Conservation (phyloP, 2,329 filamentous ascomycete species). For the Simplicillium sp. region DNA sequence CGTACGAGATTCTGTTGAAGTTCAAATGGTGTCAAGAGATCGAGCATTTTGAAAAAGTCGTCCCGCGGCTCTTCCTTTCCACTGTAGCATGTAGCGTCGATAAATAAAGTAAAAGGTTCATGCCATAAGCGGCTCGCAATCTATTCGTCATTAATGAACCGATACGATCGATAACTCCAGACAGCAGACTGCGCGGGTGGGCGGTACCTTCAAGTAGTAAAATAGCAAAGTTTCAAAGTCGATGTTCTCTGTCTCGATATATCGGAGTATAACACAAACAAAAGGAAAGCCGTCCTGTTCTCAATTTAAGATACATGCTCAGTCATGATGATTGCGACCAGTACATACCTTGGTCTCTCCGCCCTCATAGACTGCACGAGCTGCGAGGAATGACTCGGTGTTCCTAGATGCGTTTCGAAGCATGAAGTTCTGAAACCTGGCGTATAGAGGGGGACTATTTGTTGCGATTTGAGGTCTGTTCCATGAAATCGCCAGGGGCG, state of each 20-base stretch:
- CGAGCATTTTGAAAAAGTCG: conserved; percentile 53
- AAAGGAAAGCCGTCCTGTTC: conserved; percentile 57
- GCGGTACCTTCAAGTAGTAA: conserved; percentile 53
- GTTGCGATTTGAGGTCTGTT: conserved; percentile 56
- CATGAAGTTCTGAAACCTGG: conserved; percentile 65
- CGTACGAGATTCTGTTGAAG: conserved; percentile 48
- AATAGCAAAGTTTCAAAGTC: conserved; percentile 59
- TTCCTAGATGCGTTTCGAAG: conserved; percentile 57
- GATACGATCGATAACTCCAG: not conserved
- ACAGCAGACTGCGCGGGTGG: too few relatives aligned
- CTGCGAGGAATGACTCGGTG: conserved; percentile 54
- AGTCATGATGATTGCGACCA: too few relatives aligned
- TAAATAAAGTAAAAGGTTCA: conserved; percentile 55
- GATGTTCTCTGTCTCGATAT: conserved; percentile 56
- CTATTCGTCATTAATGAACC: conserved; percentile 19
- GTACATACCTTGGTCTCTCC: conserved; percentile 54
- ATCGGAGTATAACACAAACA: conserved; percentile 58
- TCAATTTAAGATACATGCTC: too few relatives aligned
- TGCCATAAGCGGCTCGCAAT: conserved; percentile 64
- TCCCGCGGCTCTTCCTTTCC: conserved; percentile 59
- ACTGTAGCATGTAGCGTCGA: conserved; percentile 62
- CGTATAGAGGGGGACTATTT: conserved; percentile 55
- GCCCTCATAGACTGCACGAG: conserved; percentile 59
- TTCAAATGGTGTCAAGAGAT: conserved; percentile 53
- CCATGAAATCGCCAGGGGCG: conserved; percentile 60